Conservation (phyloP, 257 asterid species). For the Rauvolfia tetraphylla region DNA sequence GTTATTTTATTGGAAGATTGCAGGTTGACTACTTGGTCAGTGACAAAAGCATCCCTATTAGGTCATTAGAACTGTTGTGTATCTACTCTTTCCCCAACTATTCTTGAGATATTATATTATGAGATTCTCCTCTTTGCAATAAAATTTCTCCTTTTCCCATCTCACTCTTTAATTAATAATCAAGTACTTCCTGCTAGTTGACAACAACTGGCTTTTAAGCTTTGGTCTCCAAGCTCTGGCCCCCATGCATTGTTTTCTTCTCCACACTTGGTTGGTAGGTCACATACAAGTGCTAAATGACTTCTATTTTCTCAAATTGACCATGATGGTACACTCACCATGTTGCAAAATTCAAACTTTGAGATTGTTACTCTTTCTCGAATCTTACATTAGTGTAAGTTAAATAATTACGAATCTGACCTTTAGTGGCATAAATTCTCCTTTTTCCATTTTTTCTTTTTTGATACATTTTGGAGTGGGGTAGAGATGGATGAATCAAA, state of each 20-base stretch:
- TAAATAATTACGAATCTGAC: no score
- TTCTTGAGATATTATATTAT: conserved; percentile 20
- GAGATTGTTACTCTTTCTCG: neutral
- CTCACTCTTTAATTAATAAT: conserved; percentile 9
- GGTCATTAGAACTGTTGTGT: neutral
- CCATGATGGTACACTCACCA: neutral
- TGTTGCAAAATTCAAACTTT: neutral
- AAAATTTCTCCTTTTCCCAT: conserved; percentile 11
- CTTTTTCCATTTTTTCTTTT: no score
- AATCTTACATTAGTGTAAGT: no score
- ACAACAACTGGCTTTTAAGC: conserved; percentile 29
- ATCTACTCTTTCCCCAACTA: conserved; percentile 24
- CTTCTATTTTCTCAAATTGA: neutral
- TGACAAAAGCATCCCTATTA: conserved; percentile 13
- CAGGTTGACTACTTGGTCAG: conserved; percentile 7
- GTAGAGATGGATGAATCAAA: no score
- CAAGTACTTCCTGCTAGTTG: conserved; percentile 23
- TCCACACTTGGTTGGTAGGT: neutral
- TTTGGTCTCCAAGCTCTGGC: neutral
- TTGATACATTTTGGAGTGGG: no score
- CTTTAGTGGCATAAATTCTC: no score
- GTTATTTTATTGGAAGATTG: neutral
- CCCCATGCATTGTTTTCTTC: neutral
- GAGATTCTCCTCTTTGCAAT: conserved; percentile 37
- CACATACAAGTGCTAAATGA: neutral